phyloP scores from a whole-genome alignment of 1,284 basidiomycete species.

The Ustilago crameri region DNA sequence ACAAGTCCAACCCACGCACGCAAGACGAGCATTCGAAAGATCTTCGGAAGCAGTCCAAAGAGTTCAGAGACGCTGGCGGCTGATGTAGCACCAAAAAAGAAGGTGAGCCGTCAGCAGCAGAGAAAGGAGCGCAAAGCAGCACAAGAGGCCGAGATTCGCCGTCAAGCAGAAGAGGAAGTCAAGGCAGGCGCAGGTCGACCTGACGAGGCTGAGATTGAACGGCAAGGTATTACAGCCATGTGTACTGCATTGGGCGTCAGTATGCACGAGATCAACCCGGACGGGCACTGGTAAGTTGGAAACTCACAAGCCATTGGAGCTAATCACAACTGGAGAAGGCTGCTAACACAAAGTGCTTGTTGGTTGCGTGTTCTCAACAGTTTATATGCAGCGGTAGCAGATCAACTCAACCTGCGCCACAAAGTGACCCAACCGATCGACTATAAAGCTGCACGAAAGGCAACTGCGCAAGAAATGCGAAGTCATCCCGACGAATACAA shows the following conservation, averaged over 20 bases:
- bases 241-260: conserved; percentile 48
- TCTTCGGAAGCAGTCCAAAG: conserved; percentile 40
- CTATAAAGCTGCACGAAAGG: conserved; percentile 72
- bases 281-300: conserved; percentile 79
- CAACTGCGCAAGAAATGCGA: conserved; percentile 85
- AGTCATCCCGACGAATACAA: conserved; percentile 89
- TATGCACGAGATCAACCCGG: conserved; percentile 78
- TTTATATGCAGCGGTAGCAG: conserved; percentile 90
- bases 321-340: too few relatives aligned
- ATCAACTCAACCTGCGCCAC: conserved; percentile 72
- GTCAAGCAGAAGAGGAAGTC: conserved; percentile 53
- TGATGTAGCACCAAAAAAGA: conserved; percentile 34
- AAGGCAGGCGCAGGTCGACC: conserved; percentile 46
- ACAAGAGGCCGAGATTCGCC: conserved; percentile 45
- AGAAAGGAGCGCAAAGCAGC: conserved; percentile 60
- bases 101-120: conserved; percentile 44
- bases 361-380: neutral
- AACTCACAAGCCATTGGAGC: neutral
- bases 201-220: conserved; percentile 52
- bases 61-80: conserved; percentile 8
- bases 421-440: conserved; percentile 65
- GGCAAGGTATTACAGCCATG: conserved; percentile 50
- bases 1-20: conserved; percentile 17
- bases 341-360: too few relatives aligned
- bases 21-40: conserved; percentile 30